Evolutionary conservation across 1,139 yeast genomes (phyloP), one percentile per base, ranked within the genome.

Genomic region (Hansenula sp.): DNA sequence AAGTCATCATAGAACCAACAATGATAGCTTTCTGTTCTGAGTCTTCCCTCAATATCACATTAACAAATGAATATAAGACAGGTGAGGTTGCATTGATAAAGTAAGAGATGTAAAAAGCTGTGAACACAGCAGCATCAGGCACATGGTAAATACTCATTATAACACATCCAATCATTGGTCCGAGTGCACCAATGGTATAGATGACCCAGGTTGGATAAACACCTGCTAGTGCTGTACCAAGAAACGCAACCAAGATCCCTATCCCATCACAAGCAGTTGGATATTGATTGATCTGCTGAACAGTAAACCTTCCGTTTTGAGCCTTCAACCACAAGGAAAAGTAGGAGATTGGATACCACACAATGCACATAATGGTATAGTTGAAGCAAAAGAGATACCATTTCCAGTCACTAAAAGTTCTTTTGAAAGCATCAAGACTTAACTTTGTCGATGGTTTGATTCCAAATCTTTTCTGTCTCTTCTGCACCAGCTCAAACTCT

Each of bases 401-500:
- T n/a, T 59, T 46, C 47, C 52, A 44, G 11, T 33, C 33, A 29
- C 17, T 15, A 3, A 52, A 21, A 31, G 47, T 50, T 41, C 41
- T 45, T 50, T 45, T 70, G 60, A 42, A 68, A 57, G 19, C 24
- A 32, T 17, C 17, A 9, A 12, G 12, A 13, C 30, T 38, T 9
- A 46, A 11, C 9, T 25, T 45, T 31, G 38, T 35, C 19, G 41
- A 30, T 21, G 34, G 12, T 16, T 54, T 53, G n/a, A 55, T 55
- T 19, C 56, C 59, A 54, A 73, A 72, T 13, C 31, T 28, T 3
- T 34, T 29, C 24, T 29, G 68, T 61, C 89, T 73, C 27, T 39
- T 35, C 13, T 40, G 29, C n/a, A 87, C 86, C 43, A 83, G 64
- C 47, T 74, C 66, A 39, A 81, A 79, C 51, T 67, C 68, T 4